Base-by-base conservation (phyloP, 202 grass and related monocot species). In the Musa balbisiana region DNA sequence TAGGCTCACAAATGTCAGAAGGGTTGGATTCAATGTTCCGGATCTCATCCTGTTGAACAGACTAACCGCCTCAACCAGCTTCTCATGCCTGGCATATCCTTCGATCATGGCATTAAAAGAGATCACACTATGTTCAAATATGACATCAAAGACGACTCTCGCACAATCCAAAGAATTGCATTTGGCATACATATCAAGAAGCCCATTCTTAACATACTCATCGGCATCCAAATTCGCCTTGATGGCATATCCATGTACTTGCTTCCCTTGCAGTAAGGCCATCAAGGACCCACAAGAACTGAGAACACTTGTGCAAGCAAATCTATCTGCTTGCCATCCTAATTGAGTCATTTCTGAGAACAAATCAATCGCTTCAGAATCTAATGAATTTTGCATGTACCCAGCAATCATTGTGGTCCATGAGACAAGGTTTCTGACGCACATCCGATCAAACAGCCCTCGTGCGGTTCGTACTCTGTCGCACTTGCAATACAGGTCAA, bases 81-180 rank as follows among this genome's bases (percentile, higher is more conserved):
- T 59, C 65, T 86, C 84, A 20, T 84, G 79, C 16, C 71, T 89
- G 53, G 87, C 73, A 25, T 92, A 96, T 76, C 87, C 89, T 87
- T 92, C 92, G 49, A 96, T 89, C 92, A 96, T 92, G 1, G 89
- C 71, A 75, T 92, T 96, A 69, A 87, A 88, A 80, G 92, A 89
- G 64, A 91, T 75, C 4, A 73, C 72, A 83, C 82, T 76, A 67
- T 82, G 75, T 78, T 84, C 80, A n/a, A 64, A 69, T 62, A 87
- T 84, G 67, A 51, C 73, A 82, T 89, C 83, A 84, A 96, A 96
- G 64, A 79, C 82, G 2, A 72, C 69, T 73, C 89, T 88, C 67
- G 92, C 83, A 67, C 82, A 81, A 8, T 66, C 56, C 25, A 96
- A 53, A 53, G 73, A 84, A 64, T 66, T 66, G 76, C 92, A 96